phyloP scores from a whole-genome alignment of 225 moss, liverwort and hornwort species.

The Polytrichum commune region DNA sequence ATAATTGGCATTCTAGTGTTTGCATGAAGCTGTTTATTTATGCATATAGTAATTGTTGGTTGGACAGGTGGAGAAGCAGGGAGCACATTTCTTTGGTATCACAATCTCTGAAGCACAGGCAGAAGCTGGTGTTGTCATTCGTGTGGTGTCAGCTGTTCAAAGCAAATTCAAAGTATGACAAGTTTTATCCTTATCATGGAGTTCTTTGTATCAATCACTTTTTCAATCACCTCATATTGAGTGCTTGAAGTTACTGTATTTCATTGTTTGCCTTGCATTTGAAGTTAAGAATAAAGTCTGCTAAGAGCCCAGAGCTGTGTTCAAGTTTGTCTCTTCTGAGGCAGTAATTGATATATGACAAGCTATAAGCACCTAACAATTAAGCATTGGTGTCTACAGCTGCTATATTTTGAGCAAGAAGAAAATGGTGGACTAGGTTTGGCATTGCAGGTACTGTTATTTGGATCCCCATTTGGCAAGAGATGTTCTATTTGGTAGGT shows the following conservation, averaged over 20 bases:
- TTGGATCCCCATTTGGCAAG: neutral
- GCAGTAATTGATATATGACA: no score
- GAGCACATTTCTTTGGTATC: slow-evolving; percentile 68
- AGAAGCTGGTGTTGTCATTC: slow-evolving; percentile 60
- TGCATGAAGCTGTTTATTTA: no score
- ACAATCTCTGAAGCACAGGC: slow-evolving; percentile 64
- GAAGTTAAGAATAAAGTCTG: no score
- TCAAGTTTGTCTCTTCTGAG: no score
- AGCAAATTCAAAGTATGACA: slow-evolving; percentile 64
- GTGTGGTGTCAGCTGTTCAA: slow-evolving; percentile 58
- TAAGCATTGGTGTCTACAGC: slow-evolving; percentile 19
- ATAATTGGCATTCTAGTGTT: no score
- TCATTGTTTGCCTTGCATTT: no score
- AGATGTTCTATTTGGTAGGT: no score
- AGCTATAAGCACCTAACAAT: neutral
- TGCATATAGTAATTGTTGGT: no score
- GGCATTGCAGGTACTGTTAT: slow-evolving; percentile 51
- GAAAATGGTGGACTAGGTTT: slow-evolving; percentile 67
- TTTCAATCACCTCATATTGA: no score
- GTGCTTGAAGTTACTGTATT: no score
- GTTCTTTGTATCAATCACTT: no score
- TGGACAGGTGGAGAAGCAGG: slow-evolving; percentile 64
- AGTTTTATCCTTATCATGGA: neutral
- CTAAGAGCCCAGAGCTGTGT: no score
- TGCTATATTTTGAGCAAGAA: slow-evolving; percentile 67